Conservation (phyloP, 768 basidiomycete genomes). For the Naganishia kalamii region DNA sequence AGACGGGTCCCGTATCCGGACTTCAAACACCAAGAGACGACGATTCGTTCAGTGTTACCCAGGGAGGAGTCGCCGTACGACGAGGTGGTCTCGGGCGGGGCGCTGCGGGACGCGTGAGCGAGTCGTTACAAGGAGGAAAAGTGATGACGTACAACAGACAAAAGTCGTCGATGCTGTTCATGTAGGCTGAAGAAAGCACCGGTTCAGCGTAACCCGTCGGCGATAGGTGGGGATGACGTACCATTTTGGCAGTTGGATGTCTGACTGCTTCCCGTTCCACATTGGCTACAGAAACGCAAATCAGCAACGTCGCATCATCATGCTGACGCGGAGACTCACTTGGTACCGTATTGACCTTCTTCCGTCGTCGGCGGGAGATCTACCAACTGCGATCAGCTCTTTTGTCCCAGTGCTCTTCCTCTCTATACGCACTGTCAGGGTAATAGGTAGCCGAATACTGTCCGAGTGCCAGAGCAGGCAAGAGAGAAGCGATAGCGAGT, state of each 20-base stretch:
- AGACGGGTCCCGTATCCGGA: constrained; percentile 47
- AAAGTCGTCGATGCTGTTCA: constrained; percentile 41
- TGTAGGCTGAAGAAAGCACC: constrained; percentile 25
- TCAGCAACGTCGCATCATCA: background rate
- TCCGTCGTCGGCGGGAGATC: constrained; percentile 47
- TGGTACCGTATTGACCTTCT: constrained; percentile 60
- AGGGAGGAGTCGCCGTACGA: constrained; percentile 29
- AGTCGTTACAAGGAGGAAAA: too few species aligned
- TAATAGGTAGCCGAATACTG: constrained; percentile 44
- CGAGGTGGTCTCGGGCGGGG: constrained; percentile 13
- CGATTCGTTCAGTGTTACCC: constrained; percentile 46
- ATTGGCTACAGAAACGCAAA: constrained; percentile 35
- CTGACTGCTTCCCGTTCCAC: constrained; percentile 56
- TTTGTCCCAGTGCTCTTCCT: background rate
- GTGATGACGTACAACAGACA: constrained; percentile 30
- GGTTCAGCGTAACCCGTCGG: background rate
- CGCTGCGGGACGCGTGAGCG: background rate
- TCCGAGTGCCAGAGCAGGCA: constrained; percentile 26
- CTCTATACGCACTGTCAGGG: constrained; percentile 18
- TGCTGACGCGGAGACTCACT: constrained; percentile 37
- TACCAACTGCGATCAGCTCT: background rate
- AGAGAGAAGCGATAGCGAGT: constrained; percentile 26
- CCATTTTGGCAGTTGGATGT: constrained; percentile 58
- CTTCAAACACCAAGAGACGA: constrained; percentile 48
- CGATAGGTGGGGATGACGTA: background rate